Conservation (phyloP, 495 filamentous ascomycete species). For the Penicillium tannophilum region DNA sequence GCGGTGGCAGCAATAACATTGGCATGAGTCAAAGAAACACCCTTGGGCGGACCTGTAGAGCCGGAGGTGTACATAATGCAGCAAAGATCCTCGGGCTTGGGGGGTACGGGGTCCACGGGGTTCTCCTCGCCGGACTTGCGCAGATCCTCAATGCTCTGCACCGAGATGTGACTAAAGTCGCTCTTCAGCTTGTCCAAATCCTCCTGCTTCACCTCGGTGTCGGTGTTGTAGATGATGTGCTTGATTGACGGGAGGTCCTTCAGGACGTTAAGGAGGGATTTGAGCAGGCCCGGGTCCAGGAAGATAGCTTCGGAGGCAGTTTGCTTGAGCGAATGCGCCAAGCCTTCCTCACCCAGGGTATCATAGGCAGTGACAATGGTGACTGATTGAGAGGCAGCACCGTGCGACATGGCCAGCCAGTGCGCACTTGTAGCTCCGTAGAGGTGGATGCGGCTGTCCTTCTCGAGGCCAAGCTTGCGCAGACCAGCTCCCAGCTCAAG, state of each 20-base stretch:
- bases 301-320: conserved; percentile 88
- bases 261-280: conserved; percentile 77
- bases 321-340: conserved; percentile 88
- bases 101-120: conserved; percentile 77
- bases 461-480: conserved; percentile 75
- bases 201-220: conserved; percentile 70
- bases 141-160: conserved; percentile 85
- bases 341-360: conserved; percentile 89
- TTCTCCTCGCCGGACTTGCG: conserved; percentile 81
- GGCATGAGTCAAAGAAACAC: conserved; percentile 86
- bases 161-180: conserved; percentile 65
- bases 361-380: conserved; percentile 97
- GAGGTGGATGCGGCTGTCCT: conserved; percentile 77
- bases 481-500: conserved; percentile 75
- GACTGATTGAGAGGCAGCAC: conserved; percentile 84
- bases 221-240: conserved; percentile 87
- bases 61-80: conserved; percentile 99
- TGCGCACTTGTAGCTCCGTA: conserved; percentile 86
- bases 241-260: conserved; percentile 77
- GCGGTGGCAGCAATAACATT: conserved; percentile 90
- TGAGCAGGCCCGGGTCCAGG: conserved; percentile 81
- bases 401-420: conserved; percentile 79
- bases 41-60: conserved; percentile 95
- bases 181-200: conserved; percentile 80
- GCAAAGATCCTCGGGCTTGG: conserved; percentile 82